Evolutionary conservation across 176 grass and related monocot species (phyloP).

Genomic region (Triticum turgidum): DNA sequence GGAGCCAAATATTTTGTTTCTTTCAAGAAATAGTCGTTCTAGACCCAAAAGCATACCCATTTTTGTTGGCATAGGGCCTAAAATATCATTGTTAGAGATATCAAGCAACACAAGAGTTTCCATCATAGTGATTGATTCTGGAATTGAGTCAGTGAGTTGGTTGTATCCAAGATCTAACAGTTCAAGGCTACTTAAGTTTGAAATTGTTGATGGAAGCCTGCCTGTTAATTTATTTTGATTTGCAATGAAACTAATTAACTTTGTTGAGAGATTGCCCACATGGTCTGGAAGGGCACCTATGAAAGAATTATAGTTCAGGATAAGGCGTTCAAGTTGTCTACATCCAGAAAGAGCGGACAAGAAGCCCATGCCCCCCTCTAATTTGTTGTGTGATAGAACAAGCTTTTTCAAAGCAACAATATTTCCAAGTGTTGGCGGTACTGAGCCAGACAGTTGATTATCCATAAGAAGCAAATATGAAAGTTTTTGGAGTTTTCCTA

Average conservation of each 20-base stretch:
- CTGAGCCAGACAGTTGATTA: neutral
- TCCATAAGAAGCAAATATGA: neutral
- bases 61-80: neutral
- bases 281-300: neutral
- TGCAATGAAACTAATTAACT: neutral
- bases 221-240: neutral
- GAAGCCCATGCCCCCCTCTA: neutral
- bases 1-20: neutral
- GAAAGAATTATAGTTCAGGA: neutral
- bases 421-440: neutral
- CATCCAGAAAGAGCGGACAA: neutral
- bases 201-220: neutral
- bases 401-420: neutral
- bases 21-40: neutral
- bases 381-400: neutral
- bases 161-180: neutral
- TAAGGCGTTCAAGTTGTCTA: neutral
- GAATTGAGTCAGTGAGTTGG: neutral
- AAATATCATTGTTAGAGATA: neutral
- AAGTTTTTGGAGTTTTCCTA: neutral
- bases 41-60: neutral
- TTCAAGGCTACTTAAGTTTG: neutral
- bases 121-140: neutral
- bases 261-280: neutral
- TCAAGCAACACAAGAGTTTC: neutral